Base-by-base conservation (phyloP, 306 rosid genomes). In the Heteromeles arbutifolia region DNA sequence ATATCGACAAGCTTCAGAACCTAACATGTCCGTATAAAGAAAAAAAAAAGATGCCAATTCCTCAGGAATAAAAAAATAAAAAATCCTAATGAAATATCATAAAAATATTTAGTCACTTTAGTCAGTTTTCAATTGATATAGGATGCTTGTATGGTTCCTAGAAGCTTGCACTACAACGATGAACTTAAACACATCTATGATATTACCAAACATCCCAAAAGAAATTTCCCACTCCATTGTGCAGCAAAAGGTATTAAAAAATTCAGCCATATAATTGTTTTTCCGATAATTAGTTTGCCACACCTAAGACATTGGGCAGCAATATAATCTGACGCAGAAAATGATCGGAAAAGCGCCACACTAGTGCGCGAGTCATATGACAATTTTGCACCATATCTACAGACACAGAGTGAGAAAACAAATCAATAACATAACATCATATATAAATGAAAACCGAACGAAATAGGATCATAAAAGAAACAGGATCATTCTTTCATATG, bases 301-400 rank as follows among this genome's bases (percentile, higher is more conserved):
- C 85, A 91, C 98, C 98, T 90, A 65, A 94, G 67, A 82, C 97
- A 70, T 81, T 94, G 97, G 31, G 98, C 93, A 67, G 96, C 86
- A 77, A 94, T 82, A 79, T 91, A 94, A 76, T 94, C 97, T 34
- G 93, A 83, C 54, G 93, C 98, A 19, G 93, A 79, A 84, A 90
- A 94, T 73, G 98, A 88, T 48, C 74, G 85, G 74, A 94, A 94
- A 63, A 94, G 88, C 44, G 96, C 96, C 80, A 90, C 11, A 84
- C 82, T 94, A 63, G 87, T 87, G 48, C 98, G 98, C 22, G 96
- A 88, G 79, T 94, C 98, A 76, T 90, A 87, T 58, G 93, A 70
- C 83, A 85, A 77, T 68, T 75, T 87, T 53, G 21, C 66, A 72
- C 79, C 86, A 82, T 92, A 84, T 89, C 98, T 91, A 74, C 37